Conservation (phyloP, 768 basidiomycete genomes). For the Stropharia rugosoannulata region DNA sequence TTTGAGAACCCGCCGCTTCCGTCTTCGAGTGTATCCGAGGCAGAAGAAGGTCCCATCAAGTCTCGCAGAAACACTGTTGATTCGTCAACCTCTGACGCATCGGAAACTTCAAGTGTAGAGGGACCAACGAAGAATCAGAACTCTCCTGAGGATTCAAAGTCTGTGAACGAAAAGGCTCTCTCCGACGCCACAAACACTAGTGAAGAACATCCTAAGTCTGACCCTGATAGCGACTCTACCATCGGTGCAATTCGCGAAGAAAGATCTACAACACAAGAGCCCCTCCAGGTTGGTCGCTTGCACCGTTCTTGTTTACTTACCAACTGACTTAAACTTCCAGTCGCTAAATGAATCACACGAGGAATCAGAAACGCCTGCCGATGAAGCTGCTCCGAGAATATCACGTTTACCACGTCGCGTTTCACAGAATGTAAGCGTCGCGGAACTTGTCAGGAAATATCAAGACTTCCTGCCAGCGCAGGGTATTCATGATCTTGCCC, state of each 20-base stretch:
- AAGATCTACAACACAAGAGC: slow-evolving; percentile 9
- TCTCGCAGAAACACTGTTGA: slow-evolving; percentile 51
- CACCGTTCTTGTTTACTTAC: not conserved
- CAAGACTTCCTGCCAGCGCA: slow-evolving; percentile 74
- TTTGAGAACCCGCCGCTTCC: slow-evolving; percentile 56
- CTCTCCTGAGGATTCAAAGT: slow-evolving; percentile 6
- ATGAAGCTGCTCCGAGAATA: slow-evolving; percentile 29
- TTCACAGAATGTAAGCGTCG: slow-evolving; percentile 63
- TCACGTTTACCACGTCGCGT: slow-evolving; percentile 68
- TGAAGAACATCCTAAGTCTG: slow-evolving; percentile 41
- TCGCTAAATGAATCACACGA: slow-evolving; percentile 10
- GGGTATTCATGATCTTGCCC: slow-evolving; percentile 69
- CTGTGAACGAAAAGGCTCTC: not conserved
- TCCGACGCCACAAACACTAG: slow-evolving; percentile 13
- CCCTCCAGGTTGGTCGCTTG: slow-evolving; percentile 24
- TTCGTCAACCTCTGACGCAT: slow-evolving; percentile 71
- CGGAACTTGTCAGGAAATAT: slow-evolving; percentile 83
- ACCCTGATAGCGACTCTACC: slow-evolving; percentile 82
- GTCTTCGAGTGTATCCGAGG: slow-evolving; percentile 71
- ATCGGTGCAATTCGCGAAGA: slow-evolving; percentile 55
- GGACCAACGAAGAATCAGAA: slow-evolving; percentile 11
- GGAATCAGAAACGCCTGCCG: slow-evolving; percentile 18
- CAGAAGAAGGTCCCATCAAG: slow-evolving; percentile 57
- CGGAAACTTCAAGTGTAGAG: slow-evolving; percentile 44
- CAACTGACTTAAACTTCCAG: not conserved